Conservation (phyloP, 345 rosid genomes). For the Syzygium aqueum region DNA sequence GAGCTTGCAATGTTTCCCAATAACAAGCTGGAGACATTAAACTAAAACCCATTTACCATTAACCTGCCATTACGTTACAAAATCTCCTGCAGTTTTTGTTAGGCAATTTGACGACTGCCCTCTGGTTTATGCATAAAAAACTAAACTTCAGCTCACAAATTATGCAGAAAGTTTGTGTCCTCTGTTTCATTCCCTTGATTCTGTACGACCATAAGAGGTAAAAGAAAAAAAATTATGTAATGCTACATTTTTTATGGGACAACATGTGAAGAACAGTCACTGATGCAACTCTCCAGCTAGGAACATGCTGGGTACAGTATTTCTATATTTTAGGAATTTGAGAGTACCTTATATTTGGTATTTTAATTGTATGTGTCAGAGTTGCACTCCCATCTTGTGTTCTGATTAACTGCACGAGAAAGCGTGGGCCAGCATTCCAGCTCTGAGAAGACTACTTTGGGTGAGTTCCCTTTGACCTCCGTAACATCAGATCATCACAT, state of each 20-base stretch:
- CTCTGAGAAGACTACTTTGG: not conserved
- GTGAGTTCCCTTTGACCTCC: not conserved
- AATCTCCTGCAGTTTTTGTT: not conserved
- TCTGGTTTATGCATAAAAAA: not conserved
- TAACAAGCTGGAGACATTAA: not conserved
- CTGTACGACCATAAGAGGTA: not conserved
- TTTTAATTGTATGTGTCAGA: not conserved
- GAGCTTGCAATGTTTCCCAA: not conserved
- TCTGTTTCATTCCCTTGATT: not conserved
- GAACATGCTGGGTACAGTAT: not conserved
- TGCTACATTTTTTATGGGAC: not conserved
- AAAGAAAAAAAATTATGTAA: not conserved
- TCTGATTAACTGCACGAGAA: not conserved
- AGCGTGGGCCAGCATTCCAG: not conserved
- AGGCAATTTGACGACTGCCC: not conserved
- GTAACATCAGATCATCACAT: slow-evolving; percentile 23
- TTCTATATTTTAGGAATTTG: not conserved
- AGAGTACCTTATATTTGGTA: not conserved
- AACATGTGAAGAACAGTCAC: not conserved
- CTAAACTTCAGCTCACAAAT: not conserved
- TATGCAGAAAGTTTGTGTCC: not conserved
- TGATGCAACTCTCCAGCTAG: not conserved
- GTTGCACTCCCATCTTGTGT: not conserved
- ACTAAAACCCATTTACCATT: not conserved
- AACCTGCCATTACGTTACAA: not conserved